Evolutionary conservation across 2,329 filamentous ascomycete species (phyloP), one percentile per base, ranked within the genome.

Genomic region (Westerdykella aurantiaca): DNA sequence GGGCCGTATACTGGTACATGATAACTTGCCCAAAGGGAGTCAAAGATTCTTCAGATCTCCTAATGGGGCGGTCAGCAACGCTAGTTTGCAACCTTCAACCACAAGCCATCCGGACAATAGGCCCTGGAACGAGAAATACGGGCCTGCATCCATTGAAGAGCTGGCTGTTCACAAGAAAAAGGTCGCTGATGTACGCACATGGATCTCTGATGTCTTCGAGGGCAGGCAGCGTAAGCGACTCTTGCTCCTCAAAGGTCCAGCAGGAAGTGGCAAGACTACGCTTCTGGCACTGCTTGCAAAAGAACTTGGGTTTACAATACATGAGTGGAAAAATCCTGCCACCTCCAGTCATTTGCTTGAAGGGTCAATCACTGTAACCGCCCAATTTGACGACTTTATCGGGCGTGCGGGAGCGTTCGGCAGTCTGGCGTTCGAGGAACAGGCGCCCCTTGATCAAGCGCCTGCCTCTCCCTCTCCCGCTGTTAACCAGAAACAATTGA

Each of bases 161-260:
- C 73, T 98, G 37, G 91, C 86, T 0, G 91, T 98, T 14, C 90
- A 98, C 67, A 96, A 94, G 72, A 93, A 81, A 57, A 98, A 98
- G 66, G 86, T 97, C 5, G 71, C 80, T 2, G 90, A 97, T 68
- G 90, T 97, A 37, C 80, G 82, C 46, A 76, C 71, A 46, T 97
- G 93, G 90, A 71, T 98, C 29, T 80, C 86, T 35, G 80, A 83
- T 59, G 86, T 88, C 14, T 78, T 88, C 49, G 66, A 69, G 21
- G 86, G 87, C 35, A 69, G 61, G 37, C 64, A 67, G 43, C 67
- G 65, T 42, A 82, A 95, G 72, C 79, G 86, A 47, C 63, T 96
- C 45, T 76, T 96, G 45, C 75, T 98, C 22, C 73, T 98, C 35
- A 95, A 94, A 66, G 93, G 93, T 10, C 82, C 89, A 29, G 90